Evolutionary conservation across 352 stramenopile genomes (phyloP), one percentile per base, ranked within the genome.

Genomic region (Pythium rhizo-oryzae): DNA sequence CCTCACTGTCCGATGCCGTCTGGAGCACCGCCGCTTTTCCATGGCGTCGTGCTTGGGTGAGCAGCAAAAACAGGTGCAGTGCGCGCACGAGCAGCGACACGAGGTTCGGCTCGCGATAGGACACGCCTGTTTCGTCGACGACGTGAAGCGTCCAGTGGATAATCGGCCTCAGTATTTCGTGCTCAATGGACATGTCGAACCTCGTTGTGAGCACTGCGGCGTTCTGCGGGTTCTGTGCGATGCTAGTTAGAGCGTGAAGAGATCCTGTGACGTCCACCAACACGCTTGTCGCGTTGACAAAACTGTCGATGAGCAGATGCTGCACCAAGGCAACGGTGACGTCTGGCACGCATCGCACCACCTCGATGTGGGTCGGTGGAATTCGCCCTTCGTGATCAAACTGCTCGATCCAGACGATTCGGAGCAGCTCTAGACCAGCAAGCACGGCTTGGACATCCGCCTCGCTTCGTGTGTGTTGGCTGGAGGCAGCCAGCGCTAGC

Each of bases 321-420:
- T 43, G 30, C 6, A 41, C 25, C 11, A 64, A 25, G 1, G 12
- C 12, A 13, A 18, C 15, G 16, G 44, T 51, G 16, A 55, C 21
- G 23, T 60, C 46, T 1, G 37, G 21, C 8, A 65, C 21, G 12
- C 24, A 58, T 2, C 30, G n/a, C 5, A 72, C 19, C 8, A 68
- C 59, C 2, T 41, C 24, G 0, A 18, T 11, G 15, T 23, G 23
- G 16, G n/a, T 35, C 4, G 43, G 53, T 4, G 57, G n/a, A 2
- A 72, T 25, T 23, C 39, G 46, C 1, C 66, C 66, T 33, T 72
- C 66, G 0, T 61, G 19, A 44, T 64, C 53, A 23, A 65, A 72
- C 5, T 53, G 52, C 43, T 68, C 52, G 8, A 72, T 59, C 59
- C 59, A 72, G 21, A 68, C 66, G 4, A 37, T 18, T 35, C 62